phyloP scores from a whole-genome alignment of 495 filamentous ascomycete genomes.

The Hypoxylon subgilvum region DNA sequence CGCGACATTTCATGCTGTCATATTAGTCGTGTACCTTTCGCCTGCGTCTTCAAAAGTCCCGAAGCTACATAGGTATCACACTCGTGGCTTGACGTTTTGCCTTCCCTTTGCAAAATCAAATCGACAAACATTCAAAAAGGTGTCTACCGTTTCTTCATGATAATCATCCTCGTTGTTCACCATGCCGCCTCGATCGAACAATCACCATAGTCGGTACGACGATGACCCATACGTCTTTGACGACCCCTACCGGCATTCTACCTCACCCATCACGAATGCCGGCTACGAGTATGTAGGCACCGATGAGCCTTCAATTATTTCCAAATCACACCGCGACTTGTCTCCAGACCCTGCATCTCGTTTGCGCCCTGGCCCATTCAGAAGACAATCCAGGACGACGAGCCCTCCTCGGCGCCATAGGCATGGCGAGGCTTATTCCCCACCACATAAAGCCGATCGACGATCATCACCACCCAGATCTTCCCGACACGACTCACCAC shows the following conservation, averaged over 20 bases:
- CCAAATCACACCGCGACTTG: constrained; percentile 9
- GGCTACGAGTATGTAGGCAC: constrained; percentile 41
- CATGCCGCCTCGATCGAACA: constrained; percentile 39
- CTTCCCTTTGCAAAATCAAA: constrained; percentile 16
- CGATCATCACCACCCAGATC: constrained; percentile 14
- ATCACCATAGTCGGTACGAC: constrained; percentile 33
- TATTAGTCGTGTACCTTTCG: constrained; percentile 6
- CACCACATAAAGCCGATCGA: constrained; percentile 11
- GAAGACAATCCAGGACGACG: constrained; percentile 30
- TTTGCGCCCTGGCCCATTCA: constrained; percentile 16
- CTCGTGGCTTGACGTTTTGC: constrained; percentile 4
- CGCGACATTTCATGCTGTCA: constrained; percentile 19
- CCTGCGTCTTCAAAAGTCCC: constrained; percentile 27
- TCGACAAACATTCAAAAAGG: constrained; percentile 1
- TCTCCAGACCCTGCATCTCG: constrained; percentile 17
- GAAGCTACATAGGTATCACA: constrained; percentile 7
- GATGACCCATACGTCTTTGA: constrained; percentile 41
- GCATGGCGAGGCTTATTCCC: constrained; percentile 16
- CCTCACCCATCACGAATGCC: constrained; percentile 27
- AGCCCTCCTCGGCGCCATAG: constrained; percentile 37
- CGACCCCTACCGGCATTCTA: constrained; percentile 40
- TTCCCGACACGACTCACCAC: constrained; percentile 27
- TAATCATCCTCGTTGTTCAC: constrained; percentile 2
- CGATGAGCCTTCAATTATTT: constrained; percentile 23
- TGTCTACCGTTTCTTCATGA: background rate